Evolutionary conservation across 306 rosid species (phyloP).

Genomic region (Psophocarpus tetragonolobus): DNA sequence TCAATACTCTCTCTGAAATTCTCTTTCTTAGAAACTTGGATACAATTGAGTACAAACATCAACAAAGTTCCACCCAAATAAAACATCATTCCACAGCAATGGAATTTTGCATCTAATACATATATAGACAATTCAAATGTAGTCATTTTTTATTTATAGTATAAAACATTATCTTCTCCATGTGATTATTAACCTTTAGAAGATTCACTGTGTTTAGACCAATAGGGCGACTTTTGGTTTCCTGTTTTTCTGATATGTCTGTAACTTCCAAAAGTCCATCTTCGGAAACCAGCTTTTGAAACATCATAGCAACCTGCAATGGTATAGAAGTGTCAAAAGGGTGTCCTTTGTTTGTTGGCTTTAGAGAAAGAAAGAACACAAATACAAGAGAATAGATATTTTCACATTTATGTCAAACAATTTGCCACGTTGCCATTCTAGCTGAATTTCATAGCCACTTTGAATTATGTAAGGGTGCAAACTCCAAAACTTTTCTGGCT

Average conservation of each 20-base stretch:
- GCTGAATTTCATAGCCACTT: conserved; percentile 84
- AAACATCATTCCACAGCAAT: background rate
- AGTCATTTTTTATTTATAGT: conserved; percentile 1
- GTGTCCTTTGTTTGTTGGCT: background rate
- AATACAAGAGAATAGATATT: conserved; percentile 26
- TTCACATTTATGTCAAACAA: conserved; percentile 82
- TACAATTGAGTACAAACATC: background rate
- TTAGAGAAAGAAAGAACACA: conserved; percentile 11
- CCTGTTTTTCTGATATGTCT: conserved; percentile 83
- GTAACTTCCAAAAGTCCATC: conserved; percentile 75
- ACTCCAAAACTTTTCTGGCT: conserved; percentile 94
- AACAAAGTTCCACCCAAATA: background rate
- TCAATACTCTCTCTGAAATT: too few relatives aligned
- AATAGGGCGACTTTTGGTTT: conserved; percentile 84
- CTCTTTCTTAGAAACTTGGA: too few relatives aligned
- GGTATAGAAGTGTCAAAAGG: conserved; percentile 29
- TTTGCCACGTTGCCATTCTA: conserved; percentile 93
- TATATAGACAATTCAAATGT: background rate
- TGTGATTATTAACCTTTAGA: conserved; percentile 69
- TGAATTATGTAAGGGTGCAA: conserved; percentile 72
- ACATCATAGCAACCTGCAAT: conserved; percentile 81
- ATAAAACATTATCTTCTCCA: conserved; percentile 24
- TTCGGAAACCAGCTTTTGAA: conserved; percentile 71
- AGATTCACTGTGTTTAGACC: conserved; percentile 98
- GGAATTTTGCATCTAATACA: conserved; percentile 6